Percentiles rank a stretch among this genome's conserved stretches.
phyloP scores from a whole-genome alignment of 805 yeast genomes.

The Yueomyces sinensis region DNA sequence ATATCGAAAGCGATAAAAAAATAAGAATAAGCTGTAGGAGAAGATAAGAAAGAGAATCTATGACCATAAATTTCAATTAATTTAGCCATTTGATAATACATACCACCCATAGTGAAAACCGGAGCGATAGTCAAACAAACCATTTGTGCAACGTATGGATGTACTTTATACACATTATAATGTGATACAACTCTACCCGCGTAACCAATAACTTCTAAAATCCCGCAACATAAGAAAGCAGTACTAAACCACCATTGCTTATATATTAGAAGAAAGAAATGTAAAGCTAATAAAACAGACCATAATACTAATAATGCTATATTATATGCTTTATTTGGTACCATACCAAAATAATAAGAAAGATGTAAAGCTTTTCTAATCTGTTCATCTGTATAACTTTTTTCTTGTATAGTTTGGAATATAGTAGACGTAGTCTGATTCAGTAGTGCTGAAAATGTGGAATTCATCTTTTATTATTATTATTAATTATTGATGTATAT shows the following conservation, averaged over 20 bases:
- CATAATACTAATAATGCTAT: slow-evolving; percentile 41
- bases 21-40: slow-evolving; percentile 30
- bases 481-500: no score
- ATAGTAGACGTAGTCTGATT: no score
- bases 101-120: slow-evolving; percentile 73
- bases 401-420: no score
- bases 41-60: slow-evolving; percentile 30
- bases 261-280: slow-evolving; percentile 32
- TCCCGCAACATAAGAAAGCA: slow-evolving; percentile 41
- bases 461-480: no score
- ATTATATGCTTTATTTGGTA: slow-evolving; percentile 47
- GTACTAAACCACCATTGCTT: slow-evolving; percentile 55
- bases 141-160: slow-evolving; percentile 48
- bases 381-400: no score
- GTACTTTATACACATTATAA: slow-evolving; percentile 20
- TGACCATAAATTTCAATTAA: slow-evolving; percentile 48
- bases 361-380: no score
- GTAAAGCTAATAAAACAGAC: slow-evolving; percentile 32
- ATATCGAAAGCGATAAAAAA: slow-evolving; percentile 58
- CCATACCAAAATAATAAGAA: slow-evolving; percentile 26
- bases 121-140: slow-evolving; percentile 67
- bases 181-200: slow-evolving; percentile 41
- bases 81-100: slow-evolving; percentile 61
- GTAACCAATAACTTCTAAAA: slow-evolving; percentile 57
- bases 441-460: no score